Conservation (phyloP, 1,284 basidiomycete genomes). For the Trichosporon sp. region DNA sequence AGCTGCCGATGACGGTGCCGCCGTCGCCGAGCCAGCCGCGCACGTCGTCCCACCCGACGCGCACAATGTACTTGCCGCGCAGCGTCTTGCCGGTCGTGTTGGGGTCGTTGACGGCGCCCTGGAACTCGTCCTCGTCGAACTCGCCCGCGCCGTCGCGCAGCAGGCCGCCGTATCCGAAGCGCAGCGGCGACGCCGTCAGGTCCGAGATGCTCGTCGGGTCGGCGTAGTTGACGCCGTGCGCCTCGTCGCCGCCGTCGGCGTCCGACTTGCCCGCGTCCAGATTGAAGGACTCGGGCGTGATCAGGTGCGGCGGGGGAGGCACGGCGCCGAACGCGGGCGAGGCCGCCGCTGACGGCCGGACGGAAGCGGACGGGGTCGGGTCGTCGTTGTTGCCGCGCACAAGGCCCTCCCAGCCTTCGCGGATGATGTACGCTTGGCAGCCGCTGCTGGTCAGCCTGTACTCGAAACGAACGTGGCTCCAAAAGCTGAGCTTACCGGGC, state of each 20-base stretch:
- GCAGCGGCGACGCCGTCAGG: conserved; percentile 52
- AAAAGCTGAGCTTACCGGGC: conserved; percentile 60
- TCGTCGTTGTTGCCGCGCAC: conserved; percentile 55
- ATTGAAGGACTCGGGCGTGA: conserved; percentile 15
- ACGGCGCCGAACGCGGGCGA: conserved; percentile 30
- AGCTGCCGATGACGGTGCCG: conserved; percentile 93
- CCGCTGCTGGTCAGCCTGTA: conserved; percentile 57
- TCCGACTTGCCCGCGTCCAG: conserved; percentile 3
- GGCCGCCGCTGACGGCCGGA: conserved; percentile 17
- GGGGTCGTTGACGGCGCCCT: conserved; percentile 50
- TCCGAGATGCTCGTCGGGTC: conserved; percentile 34
- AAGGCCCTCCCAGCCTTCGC: conserved; percentile 96
- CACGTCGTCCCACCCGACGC: conserved; percentile 98
- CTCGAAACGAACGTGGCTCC: neutral
- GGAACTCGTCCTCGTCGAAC: conserved; percentile 32
- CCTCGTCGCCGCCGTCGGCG: conserved; percentile 9
- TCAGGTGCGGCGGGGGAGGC: conserved; percentile 6
- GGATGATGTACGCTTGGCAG: conserved; percentile 86
- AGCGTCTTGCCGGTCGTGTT: conserved; percentile 55
- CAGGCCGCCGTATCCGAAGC: conserved; percentile 86
- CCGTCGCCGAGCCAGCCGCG: conserved; percentile 93
- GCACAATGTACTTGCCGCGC: conserved; percentile 87
- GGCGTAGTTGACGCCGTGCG: conserved; percentile 27
- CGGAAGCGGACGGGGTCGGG: conserved; percentile 34
- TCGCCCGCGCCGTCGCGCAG: conserved; percentile 89